A percentile compares a stretch with the other conserved stretches of the same genome.
These are phyloP conservation scores for Calonectria hongkongensis DNA, from an alignment of 2,329 filamentous ascomycete genomes.

Conservation along the genomic window DNA sequence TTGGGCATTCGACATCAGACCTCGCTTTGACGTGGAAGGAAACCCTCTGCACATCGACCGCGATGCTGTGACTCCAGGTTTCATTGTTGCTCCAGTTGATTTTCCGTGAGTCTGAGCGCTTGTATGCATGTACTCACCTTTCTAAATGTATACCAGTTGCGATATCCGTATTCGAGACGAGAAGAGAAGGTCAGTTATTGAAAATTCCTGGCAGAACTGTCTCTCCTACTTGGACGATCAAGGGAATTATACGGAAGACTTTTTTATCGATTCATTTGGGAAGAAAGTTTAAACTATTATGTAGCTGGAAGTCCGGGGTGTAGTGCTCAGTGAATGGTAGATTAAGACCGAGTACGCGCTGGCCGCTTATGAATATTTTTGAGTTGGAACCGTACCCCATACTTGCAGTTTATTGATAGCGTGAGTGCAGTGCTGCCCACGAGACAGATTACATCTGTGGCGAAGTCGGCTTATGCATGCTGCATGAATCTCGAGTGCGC, in stretches of 20 bases:
- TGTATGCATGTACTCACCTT: background rate
- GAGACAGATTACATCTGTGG: too few relatives aligned
- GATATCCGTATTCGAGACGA: slow-evolving; percentile 14
- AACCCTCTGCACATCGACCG: slow-evolving; percentile 1
- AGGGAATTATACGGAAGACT: slow-evolving; percentile 21
- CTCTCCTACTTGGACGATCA: slow-evolving; percentile 5
- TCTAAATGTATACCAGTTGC: slow-evolving; percentile 6
- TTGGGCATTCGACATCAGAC: slow-evolving; percentile 25
- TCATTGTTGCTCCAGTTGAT: slow-evolving; percentile 21
- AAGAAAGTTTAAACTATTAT: too few relatives aligned
- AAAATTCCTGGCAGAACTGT: slow-evolving; percentile 3
- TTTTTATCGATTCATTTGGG: background rate
- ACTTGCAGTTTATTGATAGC: too few relatives aligned
- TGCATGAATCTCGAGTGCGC: too few relatives aligned
- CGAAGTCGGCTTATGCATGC: too few relatives aligned
- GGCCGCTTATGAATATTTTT: too few relatives aligned
- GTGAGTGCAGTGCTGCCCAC: too few relatives aligned
- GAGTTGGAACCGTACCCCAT: too few relatives aligned
- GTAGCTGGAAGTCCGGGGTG: too few relatives aligned
- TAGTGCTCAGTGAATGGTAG: too few relatives aligned
- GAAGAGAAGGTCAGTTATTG: background rate
- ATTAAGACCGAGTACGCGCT: too few relatives aligned
- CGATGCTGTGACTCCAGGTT: slow-evolving; percentile 24
- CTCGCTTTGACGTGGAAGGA: background rate
- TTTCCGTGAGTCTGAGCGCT: slow-evolving; percentile 8